Evolutionary conservation across 257 asterid species (phyloP).

Genomic region (Echium plantagineum): DNA sequence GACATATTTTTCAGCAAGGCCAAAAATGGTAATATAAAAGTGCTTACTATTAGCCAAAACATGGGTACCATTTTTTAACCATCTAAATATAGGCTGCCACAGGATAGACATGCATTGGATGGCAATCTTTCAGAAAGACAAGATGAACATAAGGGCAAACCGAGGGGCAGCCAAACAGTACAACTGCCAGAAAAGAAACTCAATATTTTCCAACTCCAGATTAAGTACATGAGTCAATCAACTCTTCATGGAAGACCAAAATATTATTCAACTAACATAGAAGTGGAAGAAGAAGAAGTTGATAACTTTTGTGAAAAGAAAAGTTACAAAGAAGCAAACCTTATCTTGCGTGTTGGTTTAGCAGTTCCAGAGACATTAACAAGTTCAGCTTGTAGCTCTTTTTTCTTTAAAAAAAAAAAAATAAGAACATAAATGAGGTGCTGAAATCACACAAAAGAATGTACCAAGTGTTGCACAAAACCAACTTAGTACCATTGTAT

Average conservation of each 20-base stretch:
- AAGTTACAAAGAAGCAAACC: slow-evolving; percentile 25
- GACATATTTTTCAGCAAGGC: background rate
- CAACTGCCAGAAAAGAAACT: background rate
- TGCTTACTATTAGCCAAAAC: background rate
- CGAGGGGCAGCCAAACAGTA: background rate
- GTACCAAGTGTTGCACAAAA: slow-evolving; percentile 1
- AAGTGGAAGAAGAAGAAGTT: slow-evolving; percentile 5
- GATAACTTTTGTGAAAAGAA: background rate
- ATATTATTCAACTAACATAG: too few species aligned
- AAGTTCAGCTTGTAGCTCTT: slow-evolving; percentile 96
- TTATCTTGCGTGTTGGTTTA: slow-evolving; percentile 88
- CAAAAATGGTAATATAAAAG: background rate
- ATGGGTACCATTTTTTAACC: background rate
- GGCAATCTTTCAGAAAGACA: too few species aligned
- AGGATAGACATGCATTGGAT: too few species aligned
- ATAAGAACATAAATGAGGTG: slow-evolving; percentile 4
- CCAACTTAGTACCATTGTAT: slow-evolving; percentile 63
- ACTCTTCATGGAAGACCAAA: background rate
- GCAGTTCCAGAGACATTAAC: slow-evolving; percentile 79
- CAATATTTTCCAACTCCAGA: background rate
- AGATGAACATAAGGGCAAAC: too few species aligned
- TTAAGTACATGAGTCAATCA: background rate
- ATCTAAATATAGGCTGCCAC: too few species aligned
- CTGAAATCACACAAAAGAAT: background rate
- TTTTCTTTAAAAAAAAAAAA: slow-evolving; percentile 49